phyloP scores from a whole-genome alignment of 495 filamentous ascomycete genomes.

The Penicillium atrosanguineum region DNA sequence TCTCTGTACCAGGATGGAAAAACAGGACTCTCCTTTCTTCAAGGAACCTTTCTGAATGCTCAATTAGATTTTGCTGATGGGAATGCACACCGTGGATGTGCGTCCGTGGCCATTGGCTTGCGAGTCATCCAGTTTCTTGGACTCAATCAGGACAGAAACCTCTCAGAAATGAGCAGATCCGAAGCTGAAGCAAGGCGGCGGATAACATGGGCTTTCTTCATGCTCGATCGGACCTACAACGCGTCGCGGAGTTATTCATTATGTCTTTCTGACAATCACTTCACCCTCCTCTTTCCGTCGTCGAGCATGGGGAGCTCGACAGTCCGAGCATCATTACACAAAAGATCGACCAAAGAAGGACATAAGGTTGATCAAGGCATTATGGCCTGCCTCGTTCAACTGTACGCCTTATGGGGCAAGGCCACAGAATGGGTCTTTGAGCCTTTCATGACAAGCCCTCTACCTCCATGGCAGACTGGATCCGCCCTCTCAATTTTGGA shows the following conservation, averaged over 20 bases:
- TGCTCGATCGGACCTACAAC: constrained; percentile 31
- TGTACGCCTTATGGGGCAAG: constrained; percentile 30
- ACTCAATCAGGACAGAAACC: constrained; percentile 19
- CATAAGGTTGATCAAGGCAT: constrained; percentile 26
- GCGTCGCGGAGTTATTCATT: constrained; percentile 27
- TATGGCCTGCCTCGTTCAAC: constrained; percentile 20
- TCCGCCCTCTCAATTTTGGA: constrained; percentile 26
- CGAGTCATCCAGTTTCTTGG: constrained; percentile 25
- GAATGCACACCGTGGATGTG: constrained; percentile 21
- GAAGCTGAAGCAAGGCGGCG: constrained; percentile 17
- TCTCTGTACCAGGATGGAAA: constrained; percentile 15
- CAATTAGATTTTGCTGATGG: constrained; percentile 30
- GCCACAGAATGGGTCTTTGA: constrained; percentile 30
- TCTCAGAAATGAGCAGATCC: not conserved
- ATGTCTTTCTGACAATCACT: constrained; percentile 28
- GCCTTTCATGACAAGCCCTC: constrained; percentile 9
- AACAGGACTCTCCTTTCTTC: constrained; percentile 25
- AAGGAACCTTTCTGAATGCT: constrained; percentile 27
- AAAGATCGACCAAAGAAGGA: constrained; percentile 16
- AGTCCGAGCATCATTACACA: constrained; percentile 13
- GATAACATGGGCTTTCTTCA: constrained; percentile 31
- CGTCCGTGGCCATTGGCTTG: constrained; percentile 24
- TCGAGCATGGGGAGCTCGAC: not conserved
- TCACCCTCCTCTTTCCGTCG: constrained; percentile 22
- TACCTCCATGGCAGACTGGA: constrained; percentile 29